phyloP scores from a whole-genome alignment of 306 rosid species.

The Geum urbanum region DNA sequence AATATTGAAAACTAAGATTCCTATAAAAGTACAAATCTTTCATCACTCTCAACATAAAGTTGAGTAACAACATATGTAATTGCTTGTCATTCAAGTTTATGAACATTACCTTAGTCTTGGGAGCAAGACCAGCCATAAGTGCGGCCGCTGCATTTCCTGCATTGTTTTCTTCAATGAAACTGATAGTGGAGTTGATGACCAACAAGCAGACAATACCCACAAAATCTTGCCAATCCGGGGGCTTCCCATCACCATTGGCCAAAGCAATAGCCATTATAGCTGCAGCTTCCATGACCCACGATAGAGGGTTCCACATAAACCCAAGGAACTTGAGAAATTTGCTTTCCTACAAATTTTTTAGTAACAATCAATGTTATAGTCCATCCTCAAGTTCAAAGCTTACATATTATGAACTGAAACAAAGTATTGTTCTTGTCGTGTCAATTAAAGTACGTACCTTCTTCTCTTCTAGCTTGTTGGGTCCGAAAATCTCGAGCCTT shows the following conservation, averaged over 20 bases:
- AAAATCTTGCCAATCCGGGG: conserved; percentile 99
- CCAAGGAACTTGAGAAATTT: conserved; percentile 91
- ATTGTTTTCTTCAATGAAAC: conserved; percentile 96
- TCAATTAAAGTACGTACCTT: conserved; percentile 53
- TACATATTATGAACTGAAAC: not conserved
- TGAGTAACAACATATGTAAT: not conserved
- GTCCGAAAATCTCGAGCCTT: conserved; percentile 88
- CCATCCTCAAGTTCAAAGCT: conserved; percentile 27
- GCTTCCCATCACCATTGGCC: conserved; percentile 79
- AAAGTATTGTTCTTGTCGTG: not conserved
- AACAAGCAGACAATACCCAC: conserved; percentile 76
- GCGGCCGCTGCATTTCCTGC: conserved; percentile 99
- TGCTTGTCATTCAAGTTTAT: not conserved
- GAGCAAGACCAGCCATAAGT: conserved; percentile 99
- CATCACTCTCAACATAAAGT: not conserved
- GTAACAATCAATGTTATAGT: not conserved
- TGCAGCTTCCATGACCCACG: conserved; percentile 99
- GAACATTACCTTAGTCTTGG: conserved; percentile 75
- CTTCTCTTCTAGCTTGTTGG: conserved; percentile 97
- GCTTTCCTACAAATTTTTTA: conserved; percentile 63
- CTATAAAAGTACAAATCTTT: not conserved
- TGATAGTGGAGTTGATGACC: conserved; percentile 91
- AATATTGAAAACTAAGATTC: no score
- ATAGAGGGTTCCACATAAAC: conserved; percentile 98
- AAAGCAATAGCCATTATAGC: conserved; percentile 94